Evolutionary conservation across 1,139 yeast species (phyloP).

Genomic region (Protomyces arabidopsidicola): DNA sequence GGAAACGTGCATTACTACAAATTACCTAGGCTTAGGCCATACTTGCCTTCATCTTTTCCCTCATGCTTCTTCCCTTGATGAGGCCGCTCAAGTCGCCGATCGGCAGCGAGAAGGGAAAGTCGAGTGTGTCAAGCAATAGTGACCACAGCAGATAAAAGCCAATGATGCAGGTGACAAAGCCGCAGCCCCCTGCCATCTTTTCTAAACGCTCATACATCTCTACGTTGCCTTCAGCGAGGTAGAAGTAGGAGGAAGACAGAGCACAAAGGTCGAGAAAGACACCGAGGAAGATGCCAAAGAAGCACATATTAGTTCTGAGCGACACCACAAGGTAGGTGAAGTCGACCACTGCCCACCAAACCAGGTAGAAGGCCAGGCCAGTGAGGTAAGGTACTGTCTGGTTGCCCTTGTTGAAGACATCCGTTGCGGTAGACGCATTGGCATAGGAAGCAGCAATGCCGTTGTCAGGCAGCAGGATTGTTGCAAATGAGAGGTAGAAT

Average conservation of each 20-base stretch:
- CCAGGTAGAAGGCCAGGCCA: slow-evolving; percentile 64
- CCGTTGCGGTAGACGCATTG: slow-evolving; percentile 35
- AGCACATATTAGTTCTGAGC: slow-evolving; percentile 58
- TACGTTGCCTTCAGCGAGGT: slow-evolving; percentile 40
- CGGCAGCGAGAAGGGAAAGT: slow-evolving; percentile 32
- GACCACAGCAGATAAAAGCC: slow-evolving; percentile 48
- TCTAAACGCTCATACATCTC: slow-evolving; percentile 38
- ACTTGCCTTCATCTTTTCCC: background rate
- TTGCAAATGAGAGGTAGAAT: slow-evolving; percentile 66
- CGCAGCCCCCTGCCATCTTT: slow-evolving; percentile 70
- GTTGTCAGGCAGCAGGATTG: slow-evolving; percentile 54
- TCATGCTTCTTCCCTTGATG: slow-evolving; percentile 27
- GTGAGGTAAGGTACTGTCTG: slow-evolving; percentile 50
- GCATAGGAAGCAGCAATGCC: slow-evolving; percentile 53
- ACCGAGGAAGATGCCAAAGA: slow-evolving; percentile 48
- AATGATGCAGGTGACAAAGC: slow-evolving; percentile 54
- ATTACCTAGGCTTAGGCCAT: background rate
- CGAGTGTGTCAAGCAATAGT: slow-evolving; percentile 32
- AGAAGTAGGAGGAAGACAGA: slow-evolving; percentile 55
- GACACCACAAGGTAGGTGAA: slow-evolving; percentile 56
- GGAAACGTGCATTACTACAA: no score
- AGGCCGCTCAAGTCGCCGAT: slow-evolving; percentile 32
- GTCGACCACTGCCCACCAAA: slow-evolving; percentile 53
- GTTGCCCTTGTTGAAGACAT: slow-evolving; percentile 37
- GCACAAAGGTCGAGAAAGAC: slow-evolving; percentile 55